A percentile compares a stretch with the other conserved stretches of the same genome.
These are phyloP conservation scores for Lactarius vividus DNA, from an alignment of 768 basidiomycete species.

Conservation along the genomic window DNA sequence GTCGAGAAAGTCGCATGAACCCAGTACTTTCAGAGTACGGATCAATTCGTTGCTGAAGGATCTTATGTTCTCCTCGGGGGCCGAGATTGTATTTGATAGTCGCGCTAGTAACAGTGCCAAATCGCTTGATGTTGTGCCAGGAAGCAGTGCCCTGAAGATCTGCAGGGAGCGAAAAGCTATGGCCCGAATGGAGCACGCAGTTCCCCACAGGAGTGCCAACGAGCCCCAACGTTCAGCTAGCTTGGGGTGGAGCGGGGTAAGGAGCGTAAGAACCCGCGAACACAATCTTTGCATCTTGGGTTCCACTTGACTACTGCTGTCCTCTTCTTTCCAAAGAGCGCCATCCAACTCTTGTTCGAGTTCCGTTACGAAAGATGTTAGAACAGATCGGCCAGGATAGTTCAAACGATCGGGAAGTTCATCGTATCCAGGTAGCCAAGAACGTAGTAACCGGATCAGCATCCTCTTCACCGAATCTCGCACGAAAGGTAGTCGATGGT, in stretches of 20 bases:
- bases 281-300: constrained; percentile 70
- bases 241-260: constrained; percentile 68
- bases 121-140: constrained; percentile 65
- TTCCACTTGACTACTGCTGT: constrained; percentile 51
- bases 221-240: constrained; percentile 77
- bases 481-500: constrained; percentile 69
- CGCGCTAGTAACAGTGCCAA: constrained; percentile 79
- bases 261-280: constrained; percentile 58
- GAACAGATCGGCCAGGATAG: constrained; percentile 44
- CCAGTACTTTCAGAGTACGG: constrained; percentile 65
- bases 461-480: constrained; percentile 71
- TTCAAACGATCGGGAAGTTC: constrained; percentile 60
- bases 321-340: constrained; percentile 73
- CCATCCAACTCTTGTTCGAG: constrained; percentile 58
- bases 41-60: constrained; percentile 82
- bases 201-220: constrained; percentile 79
- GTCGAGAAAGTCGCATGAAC: constrained; percentile 54
- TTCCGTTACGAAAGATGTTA: constrained; percentile 50
- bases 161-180: constrained; percentile 88
- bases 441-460: constrained; percentile 80
- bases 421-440: constrained; percentile 78
- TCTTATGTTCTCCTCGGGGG: constrained; percentile 72
- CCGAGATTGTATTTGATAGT: constrained; percentile 79
- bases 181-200: constrained; percentile 80
- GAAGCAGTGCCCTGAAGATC: constrained; percentile 79